Percentiles rank a stretch among this genome's conserved stretches.
Evolutionary conservation across 306 rosid genomes (phyloP).

Genomic region (Vigna unguiculata): DNA sequence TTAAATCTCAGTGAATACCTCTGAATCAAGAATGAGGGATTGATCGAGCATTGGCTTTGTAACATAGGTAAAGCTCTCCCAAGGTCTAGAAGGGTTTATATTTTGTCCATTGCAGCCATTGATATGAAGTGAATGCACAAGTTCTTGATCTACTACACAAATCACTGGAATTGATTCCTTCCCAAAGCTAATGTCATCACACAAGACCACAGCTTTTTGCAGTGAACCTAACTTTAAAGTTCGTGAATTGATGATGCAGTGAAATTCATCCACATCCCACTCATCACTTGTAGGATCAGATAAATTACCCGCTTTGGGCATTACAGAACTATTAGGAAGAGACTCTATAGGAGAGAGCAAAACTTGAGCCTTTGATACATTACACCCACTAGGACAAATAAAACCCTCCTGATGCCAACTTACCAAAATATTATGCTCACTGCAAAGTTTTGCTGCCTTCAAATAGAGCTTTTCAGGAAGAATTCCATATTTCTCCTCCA

Average conservation of each 20-base stretch:
- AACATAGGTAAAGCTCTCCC: constrained; percentile 84
- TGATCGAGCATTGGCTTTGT: constrained; percentile 76
- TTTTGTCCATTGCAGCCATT: constrained; percentile 55
- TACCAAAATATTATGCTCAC: constrained; percentile 68
- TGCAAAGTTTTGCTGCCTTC: constrained; percentile 92
- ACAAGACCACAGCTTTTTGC: constrained; percentile 64
- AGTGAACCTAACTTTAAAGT: constrained; percentile 57
- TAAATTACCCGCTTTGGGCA: constrained; percentile 44
- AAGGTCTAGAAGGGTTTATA: constrained; percentile 58
- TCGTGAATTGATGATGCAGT: constrained; percentile 64
- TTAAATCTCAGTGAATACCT: constrained; percentile 61
- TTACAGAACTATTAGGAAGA: constrained; percentile 53
- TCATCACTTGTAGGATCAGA: constrained; percentile 58
- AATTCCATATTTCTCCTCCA: constrained; percentile 78
- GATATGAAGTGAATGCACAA: constrained; percentile 59
- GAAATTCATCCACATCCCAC: constrained; percentile 80
- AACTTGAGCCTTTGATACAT: constrained; percentile 55
- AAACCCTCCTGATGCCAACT: constrained; percentile 85
- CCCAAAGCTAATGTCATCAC: constrained; percentile 94
- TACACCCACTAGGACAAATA: constrained; percentile 81
- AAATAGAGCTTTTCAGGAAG: constrained; percentile 81
- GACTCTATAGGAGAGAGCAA: constrained; percentile 66
- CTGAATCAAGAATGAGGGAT: constrained; percentile 65
- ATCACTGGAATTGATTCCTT: constrained; percentile 78
- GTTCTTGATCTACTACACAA: constrained; percentile 77